Evolutionary conservation across 495 filamentous ascomycete genomes (phyloP).

Genomic region (Rhypophila decipiens): DNA sequence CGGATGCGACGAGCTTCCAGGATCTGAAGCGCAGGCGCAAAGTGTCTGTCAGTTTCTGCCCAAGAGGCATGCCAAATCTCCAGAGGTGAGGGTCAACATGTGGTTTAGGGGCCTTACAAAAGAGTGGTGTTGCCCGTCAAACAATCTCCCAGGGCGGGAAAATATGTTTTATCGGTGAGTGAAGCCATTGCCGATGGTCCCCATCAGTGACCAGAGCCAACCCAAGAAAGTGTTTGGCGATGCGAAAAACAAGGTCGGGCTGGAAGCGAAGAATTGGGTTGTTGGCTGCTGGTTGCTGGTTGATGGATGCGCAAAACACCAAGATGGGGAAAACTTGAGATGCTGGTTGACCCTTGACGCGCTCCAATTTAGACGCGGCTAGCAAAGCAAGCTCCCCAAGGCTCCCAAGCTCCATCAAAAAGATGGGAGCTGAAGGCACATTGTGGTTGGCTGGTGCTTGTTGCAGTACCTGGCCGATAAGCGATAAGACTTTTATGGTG

Average conservation of each 20-base stretch:
- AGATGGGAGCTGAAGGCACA: neutral
- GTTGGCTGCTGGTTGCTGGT: neutral
- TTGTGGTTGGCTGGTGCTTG: neutral
- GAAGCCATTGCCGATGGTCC: constrained; percentile 61
- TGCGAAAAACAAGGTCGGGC: constrained; percentile 4
- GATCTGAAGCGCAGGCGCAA: constrained; percentile 59
- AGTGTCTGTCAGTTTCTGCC: neutral
- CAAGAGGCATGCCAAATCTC: neutral
- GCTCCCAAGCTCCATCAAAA: neutral
- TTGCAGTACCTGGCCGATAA: neutral
- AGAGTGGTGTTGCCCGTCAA: constrained; percentile 37
- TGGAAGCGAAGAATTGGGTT: neutral
- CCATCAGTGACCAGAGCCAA: constrained; percentile 20
- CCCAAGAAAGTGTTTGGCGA: constrained; percentile 2
- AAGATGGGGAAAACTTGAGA: constrained; percentile 6
- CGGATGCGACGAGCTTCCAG: constrained; percentile 67
- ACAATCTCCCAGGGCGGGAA: constrained; percentile 43
- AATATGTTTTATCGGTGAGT: constrained; percentile 40
- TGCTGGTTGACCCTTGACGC: constrained; percentile 11
- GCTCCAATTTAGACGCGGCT: constrained; percentile 12
- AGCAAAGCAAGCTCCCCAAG: constrained; percentile 5
- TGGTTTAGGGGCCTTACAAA: constrained; percentile 31
- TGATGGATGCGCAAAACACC: neutral
- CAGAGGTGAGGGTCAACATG: neutral
- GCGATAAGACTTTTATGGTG: no score